A percentile compares a stretch with the other conserved stretches of the same genome.
These are phyloP conservation scores for Boletales sp. DNA, from an alignment of 768 basidiomycete genomes.

Conservation along the genomic window DNA sequence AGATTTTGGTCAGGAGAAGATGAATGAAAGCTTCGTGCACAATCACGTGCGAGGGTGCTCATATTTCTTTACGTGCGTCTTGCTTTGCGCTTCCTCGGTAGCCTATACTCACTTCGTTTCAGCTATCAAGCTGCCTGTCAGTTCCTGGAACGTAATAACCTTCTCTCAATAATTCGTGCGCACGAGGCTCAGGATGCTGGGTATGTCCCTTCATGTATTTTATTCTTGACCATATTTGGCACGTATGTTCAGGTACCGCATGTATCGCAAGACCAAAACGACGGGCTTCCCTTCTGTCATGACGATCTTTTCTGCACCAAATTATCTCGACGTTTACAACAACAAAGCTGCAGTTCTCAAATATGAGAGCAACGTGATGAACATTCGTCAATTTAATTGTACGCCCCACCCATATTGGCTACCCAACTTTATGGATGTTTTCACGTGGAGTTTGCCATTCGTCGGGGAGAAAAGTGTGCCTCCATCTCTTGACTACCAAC, in stretches of 20 bases:
- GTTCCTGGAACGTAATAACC: slow-evolving; percentile 95
- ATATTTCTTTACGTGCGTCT: slow-evolving; percentile 82
- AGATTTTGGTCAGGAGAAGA: slow-evolving; percentile 95
- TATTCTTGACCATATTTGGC: background rate
- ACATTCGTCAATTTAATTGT: slow-evolving; percentile 97
- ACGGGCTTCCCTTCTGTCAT: slow-evolving; percentile 99
- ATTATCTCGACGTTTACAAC: slow-evolving; percentile 97
- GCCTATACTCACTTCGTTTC: slow-evolving; percentile 1
- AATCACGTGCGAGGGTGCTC: slow-evolving; percentile 97
- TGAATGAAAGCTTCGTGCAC: slow-evolving; percentile 84
- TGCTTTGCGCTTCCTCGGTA: background rate
- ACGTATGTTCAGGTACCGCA: slow-evolving; percentile 66
- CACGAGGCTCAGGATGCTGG: slow-evolving; percentile 99
- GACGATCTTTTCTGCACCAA: slow-evolving; percentile 99
- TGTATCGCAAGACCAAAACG: slow-evolving; percentile 98
- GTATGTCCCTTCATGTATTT: slow-evolving; percentile 38
- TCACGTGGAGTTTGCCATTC: slow-evolving; percentile 98
- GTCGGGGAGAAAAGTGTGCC: slow-evolving; percentile 92
- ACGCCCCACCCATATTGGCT: slow-evolving; percentile 97
- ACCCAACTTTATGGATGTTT: slow-evolving; percentile 99
- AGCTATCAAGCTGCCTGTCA: slow-evolving; percentile 96
- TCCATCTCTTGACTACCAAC: background rate
- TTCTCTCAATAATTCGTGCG: slow-evolving; percentile 94
- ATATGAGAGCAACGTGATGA: slow-evolving; percentile 99
- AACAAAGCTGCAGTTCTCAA: slow-evolving; percentile 99